phyloP scores from a whole-genome alignment of 2,329 filamentous ascomycete species.

The Fusarium sp. region DNA sequence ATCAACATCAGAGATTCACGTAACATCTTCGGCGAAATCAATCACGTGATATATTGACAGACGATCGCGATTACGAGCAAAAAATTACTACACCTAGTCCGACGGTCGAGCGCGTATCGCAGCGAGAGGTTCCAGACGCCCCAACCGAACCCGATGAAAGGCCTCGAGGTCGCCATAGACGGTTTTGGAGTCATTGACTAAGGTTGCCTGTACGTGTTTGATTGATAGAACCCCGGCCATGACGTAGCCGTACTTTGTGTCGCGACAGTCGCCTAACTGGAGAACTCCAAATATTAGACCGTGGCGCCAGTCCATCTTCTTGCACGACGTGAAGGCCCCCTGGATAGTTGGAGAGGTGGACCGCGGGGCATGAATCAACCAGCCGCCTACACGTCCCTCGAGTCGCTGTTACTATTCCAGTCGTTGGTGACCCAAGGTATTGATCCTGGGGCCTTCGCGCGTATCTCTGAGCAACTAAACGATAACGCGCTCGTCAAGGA shows the following conservation, averaged over 20 bases:
- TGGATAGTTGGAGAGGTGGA: constrained; percentile 68
- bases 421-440: constrained; percentile 77
- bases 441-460: constrained; percentile 73
- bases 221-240: constrained; percentile 43
- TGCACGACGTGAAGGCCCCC: constrained; percentile 65
- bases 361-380: constrained; percentile 67
- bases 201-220: constrained; percentile 52
- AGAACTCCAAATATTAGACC: constrained; percentile 52
- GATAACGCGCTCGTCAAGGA: constrained; percentile 79
- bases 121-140: constrained; percentile 41
- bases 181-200: constrained; percentile 48
- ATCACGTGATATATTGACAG: constrained; percentile 52
- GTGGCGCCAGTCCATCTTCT: constrained; percentile 69
- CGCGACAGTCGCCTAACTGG: constrained; percentile 43
- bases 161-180: constrained; percentile 42
- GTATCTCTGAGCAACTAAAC: constrained; percentile 80
- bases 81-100: constrained; percentile 44
- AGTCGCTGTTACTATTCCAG: constrained; percentile 88
- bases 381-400: constrained; percentile 83
- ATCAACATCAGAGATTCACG: constrained; percentile 33
- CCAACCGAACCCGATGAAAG: constrained; percentile 48
- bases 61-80: constrained; percentile 44
- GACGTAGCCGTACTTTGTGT: constrained; percentile 45
- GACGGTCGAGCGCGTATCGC: constrained; percentile 40
- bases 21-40: constrained; percentile 35